Evolutionary conservation across 2,329 filamentous ascomycete genomes (phyloP).

Genomic region (Aureobasidium sp.): DNA sequence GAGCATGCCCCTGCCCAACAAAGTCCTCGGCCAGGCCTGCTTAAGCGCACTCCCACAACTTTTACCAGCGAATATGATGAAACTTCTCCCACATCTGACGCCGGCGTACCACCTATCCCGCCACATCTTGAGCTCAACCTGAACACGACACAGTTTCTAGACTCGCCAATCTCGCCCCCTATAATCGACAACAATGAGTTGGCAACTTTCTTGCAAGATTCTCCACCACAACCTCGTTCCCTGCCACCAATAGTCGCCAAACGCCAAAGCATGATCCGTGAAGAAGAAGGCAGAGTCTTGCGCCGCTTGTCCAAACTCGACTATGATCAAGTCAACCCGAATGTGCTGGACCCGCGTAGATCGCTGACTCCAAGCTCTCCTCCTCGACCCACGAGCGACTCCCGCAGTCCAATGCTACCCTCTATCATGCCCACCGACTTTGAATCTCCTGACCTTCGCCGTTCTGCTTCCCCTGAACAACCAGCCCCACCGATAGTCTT

Average conservation of each 20-base stretch:
- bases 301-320: slow-evolving; percentile 1
- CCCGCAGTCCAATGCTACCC: background rate
- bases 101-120: background rate
- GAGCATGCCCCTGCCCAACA: background rate
- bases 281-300: slow-evolving; percentile 5
- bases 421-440: background rate
- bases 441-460: background rate
- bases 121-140: background rate
- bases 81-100: background rate
- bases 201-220: background rate
- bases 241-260: background rate
- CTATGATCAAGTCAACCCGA: background rate
- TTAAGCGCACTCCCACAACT: background rate
- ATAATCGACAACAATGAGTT: background rate
- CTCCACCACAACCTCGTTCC: slow-evolving; percentile 1
- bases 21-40: background rate
- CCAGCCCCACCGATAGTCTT: background rate
- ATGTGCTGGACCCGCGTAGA: background rate
- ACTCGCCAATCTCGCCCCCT: background rate
- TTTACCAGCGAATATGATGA: background rate
- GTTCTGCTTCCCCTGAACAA: background rate
- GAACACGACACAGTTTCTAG: background rate
- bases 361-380: background rate
- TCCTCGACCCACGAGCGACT: background rate
- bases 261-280: background rate